Conservation (phyloP, 2,329 filamentous ascomycete species). For the Ilyonectria robusta region DNA sequence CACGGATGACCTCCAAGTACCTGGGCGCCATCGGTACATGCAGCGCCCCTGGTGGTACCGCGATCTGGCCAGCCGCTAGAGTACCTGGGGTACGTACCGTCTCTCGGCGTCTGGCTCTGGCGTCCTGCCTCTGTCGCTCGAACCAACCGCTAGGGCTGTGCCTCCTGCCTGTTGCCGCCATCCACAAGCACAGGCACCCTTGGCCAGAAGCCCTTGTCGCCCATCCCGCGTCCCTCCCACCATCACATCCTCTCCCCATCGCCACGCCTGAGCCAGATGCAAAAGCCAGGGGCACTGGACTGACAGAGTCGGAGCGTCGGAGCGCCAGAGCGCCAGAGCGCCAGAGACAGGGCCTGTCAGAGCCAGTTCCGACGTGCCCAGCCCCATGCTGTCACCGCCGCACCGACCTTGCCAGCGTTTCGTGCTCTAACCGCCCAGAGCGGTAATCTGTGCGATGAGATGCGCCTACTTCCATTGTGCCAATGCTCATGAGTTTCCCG, state of each 20-base stretch:
- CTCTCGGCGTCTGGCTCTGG: neutral
- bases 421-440: constrained; percentile 32
- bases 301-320: neutral
- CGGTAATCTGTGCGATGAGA: constrained; percentile 47
- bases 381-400: constrained; percentile 12
- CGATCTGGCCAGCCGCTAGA: constrained; percentile 25
- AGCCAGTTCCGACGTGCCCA: constrained; percentile 30
- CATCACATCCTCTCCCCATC: neutral
- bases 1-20: constrained; percentile 39
- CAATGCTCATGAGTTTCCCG: constrained; percentile 4
- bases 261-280: constrained; percentile 1
- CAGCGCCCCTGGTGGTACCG: constrained; percentile 22
- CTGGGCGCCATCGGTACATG: constrained; percentile 26
- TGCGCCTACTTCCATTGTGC: constrained; percentile 1
- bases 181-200: constrained; percentile 15
- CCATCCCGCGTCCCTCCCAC: constrained; percentile 1
- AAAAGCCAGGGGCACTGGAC: neutral
- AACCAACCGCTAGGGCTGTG: constrained; percentile 35
- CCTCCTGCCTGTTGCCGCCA: constrained; percentile 23
- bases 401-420: neutral
- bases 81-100: constrained; percentile 27
- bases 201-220: constrained; percentile 9
- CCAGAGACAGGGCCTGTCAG: neutral
- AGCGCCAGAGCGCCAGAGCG: neutral
- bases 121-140: constrained; percentile 9